Base-by-base conservation (phyloP, 2,329 filamentous ascomycete genomes). In the Hymenoscyphus salicellus region DNA sequence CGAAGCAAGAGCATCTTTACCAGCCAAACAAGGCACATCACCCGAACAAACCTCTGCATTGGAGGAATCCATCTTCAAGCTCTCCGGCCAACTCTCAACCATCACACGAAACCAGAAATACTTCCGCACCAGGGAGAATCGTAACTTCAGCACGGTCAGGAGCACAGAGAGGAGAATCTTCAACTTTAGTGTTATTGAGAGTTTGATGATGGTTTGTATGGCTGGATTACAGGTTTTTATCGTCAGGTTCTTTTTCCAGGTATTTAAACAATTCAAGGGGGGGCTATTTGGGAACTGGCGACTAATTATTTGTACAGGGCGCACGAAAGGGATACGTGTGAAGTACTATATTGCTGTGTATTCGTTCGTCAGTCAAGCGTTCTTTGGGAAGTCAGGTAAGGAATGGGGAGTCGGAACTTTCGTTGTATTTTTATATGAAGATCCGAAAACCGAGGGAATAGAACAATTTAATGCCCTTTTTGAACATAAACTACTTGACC, bases 31-130 rank as follows among this genome's bases (percentile, higher is more conserved):
- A 78, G 93, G 93, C 68, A 90, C 92, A 56, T 87, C 89, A 60
- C 89, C 92, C 61, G 95, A 99, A 78, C 93, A 98, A 78, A 95
- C 94, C 1, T 88, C 89, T 57, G 86, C 87, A 7, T 84, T 99
- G 58, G 94, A 98, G 78, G 94, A 99, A 80, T 94, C 92, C 49
- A 90, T 98, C 73, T 92, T 95, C 83, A 97, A 97, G 82, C 85
- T 99, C 66, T 97, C 93, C 14, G 89, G 92, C 69, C 92, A 96
- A 76, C 82, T 99, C 60, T 97, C 93, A 16, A 97, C 93, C 68
- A 95, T 99, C 76, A 93, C 91, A 52, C 87, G 95, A 75, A 97
- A 97, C 82, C 95, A 99, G 76, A 99, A 99, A 78, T 99, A 99
- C 83, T 99, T 99, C 88, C 91, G 96, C 68, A 99, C 95, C 2